A percentile compares a stretch with the other conserved stretches of the same genome.
phyloP scores from a whole-genome alignment of 2,329 filamentous ascomycete species.

The Remersonia thermophila region DNA sequence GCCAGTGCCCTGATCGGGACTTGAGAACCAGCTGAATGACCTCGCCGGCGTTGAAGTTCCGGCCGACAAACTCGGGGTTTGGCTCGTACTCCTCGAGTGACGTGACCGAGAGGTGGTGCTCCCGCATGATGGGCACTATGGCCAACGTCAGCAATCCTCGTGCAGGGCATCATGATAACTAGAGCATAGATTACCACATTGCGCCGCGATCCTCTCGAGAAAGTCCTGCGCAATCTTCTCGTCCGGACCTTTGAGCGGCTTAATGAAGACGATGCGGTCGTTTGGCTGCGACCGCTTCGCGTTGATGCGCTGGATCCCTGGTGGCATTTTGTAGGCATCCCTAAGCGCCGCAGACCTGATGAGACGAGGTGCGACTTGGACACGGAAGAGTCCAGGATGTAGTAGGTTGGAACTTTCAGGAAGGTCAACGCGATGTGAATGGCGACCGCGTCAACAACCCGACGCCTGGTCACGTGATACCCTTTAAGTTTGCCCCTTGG shows the following conservation, averaged over 20 bases:
- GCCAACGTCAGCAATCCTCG: background rate
- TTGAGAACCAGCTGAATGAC: constrained; percentile 75
- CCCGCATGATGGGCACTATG: constrained; percentile 55
- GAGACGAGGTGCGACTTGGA: too few species aligned
- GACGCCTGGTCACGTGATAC: constrained; percentile 10
- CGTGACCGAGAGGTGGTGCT: constrained; percentile 51
- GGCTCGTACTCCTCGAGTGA: constrained; percentile 71
- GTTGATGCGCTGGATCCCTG: constrained; percentile 70
- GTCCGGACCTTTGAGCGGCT: constrained; percentile 55
- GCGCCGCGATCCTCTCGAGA: constrained; percentile 64
- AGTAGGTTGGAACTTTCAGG: too few species aligned
- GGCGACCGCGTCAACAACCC: constrained; percentile 2
- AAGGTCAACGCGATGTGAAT: background rate
- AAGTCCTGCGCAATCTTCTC: constrained; percentile 55
- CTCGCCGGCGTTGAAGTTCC: constrained; percentile 84
- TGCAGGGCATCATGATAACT: too few species aligned
- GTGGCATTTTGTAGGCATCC: constrained; percentile 57
- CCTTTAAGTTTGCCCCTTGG: background rate
- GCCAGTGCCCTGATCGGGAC: constrained; percentile 54
- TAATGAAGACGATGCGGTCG: constrained; percentile 72
- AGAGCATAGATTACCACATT: constrained; percentile 46
- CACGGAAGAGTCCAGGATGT: too few species aligned
- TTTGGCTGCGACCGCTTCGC: constrained; percentile 64
- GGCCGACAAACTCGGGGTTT: constrained; percentile 72
- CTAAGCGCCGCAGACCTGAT: too few species aligned